Evolutionary conservation across 179 eudicot genomes (phyloP), one percentile per base, ranked within the genome.

Genomic region (Camellia oleifera): DNA sequence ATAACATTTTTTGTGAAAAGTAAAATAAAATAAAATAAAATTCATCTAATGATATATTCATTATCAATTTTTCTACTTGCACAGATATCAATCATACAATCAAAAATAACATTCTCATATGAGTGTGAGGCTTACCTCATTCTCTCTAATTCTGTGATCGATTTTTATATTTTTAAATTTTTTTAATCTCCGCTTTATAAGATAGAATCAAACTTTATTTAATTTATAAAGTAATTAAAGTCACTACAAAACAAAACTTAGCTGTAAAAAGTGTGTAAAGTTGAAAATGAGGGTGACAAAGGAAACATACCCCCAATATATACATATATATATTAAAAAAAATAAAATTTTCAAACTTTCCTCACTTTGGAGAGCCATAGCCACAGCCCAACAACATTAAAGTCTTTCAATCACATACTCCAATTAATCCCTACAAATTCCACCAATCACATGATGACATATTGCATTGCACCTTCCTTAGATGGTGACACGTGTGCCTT

Each of bases 261-360:
- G 20, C 72, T 48, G 63, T 52, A 67, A 53, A 80, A 63, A 80
- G 45, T 17, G 60, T 17, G 20, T 69, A 42, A 70, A 71, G 52
- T 48, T 74, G 60, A 73, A 73, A 80, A 15, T 18, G 52, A 67
- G 50, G 63, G 48, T 80, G 83, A 75, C 79, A 17, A 63, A 26
- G n/a, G n/a, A n/a, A n/a, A n/a, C n/a, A n/a, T n/a, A n/a, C n/a
- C 1, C 0, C 1, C 20, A 61, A 32, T 26, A 26, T 0, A 26
- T 26, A 26, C 0, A 26, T 32, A 32, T 1, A 32, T 32, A 32
- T n/a, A n/a, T n/a, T n/a, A n/a, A 32, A 32, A 32, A 1, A 32
- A 32, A 32, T 32, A 32, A 32, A 32, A 32, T 32, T 32, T 66
- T 65, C 63, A 52, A 32, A 74, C 57, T n/a, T 46, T 46, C 56